Evolutionary conservation across 148 eudicot species (phyloP).

Genomic region (Chenopodium suecicum): DNA sequence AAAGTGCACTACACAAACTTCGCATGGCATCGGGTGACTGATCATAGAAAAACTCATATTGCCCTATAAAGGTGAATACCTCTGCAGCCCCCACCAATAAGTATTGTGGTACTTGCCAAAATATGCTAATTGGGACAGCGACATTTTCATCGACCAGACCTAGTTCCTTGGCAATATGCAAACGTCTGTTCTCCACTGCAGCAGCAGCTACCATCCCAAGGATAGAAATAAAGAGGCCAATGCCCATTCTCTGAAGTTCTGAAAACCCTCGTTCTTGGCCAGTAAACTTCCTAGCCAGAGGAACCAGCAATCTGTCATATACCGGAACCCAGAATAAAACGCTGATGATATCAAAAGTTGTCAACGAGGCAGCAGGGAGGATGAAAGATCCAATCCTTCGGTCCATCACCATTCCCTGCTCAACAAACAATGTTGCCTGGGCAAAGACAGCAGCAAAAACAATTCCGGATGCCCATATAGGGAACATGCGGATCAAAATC

Average conservation of each 20-base stretch:
- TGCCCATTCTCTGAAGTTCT: slow-evolving; percentile 55
- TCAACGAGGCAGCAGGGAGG: slow-evolving; percentile 52
- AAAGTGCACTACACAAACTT: slow-evolving; percentile 29
- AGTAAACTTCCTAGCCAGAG: slow-evolving; percentile 52
- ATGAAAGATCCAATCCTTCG: slow-evolving; percentile 45
- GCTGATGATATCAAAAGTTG: slow-evolving; percentile 44
- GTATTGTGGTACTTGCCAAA: slow-evolving; percentile 63
- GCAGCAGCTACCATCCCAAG: slow-evolving; percentile 50
- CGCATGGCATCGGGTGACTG: slow-evolving; percentile 67
- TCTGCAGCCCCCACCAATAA: slow-evolving; percentile 49
- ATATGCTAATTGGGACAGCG: slow-evolving; percentile 42
- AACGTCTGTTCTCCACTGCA: slow-evolving; percentile 42
- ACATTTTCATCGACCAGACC: slow-evolving; percentile 36
- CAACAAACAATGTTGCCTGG: slow-evolving; percentile 64
- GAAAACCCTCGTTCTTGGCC: slow-evolving; percentile 52
- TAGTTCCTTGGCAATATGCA: slow-evolving; percentile 39
- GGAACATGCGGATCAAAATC: slow-evolving; percentile 55
- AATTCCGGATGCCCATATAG: slow-evolving; percentile 60
- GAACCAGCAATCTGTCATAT: slow-evolving; percentile 47
- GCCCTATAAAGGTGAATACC: slow-evolving; percentile 51
- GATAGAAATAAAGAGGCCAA: slow-evolving; percentile 55
- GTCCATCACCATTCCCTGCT: slow-evolving; percentile 70
- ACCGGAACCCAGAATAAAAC: slow-evolving; percentile 55
- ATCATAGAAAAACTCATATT: slow-evolving; percentile 58
- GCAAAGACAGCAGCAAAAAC: slow-evolving; percentile 50